Conservation (phyloP, 495 filamentous ascomycete genomes). For the Penicillium longicatenatum region DNA sequence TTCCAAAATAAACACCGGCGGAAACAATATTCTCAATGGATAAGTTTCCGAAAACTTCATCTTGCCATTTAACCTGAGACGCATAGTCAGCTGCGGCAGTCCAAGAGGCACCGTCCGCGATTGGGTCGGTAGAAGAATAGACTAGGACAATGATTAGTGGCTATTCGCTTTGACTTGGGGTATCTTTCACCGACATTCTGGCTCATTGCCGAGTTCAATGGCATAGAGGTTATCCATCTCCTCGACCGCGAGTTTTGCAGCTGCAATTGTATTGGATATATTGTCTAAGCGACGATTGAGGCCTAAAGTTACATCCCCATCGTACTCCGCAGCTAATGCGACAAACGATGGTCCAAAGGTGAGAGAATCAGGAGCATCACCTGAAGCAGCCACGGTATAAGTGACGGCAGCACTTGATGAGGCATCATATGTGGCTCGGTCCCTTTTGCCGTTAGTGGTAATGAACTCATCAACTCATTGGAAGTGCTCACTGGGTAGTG, state of each 20-base stretch:
- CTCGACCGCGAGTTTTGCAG: conserved; percentile 48
- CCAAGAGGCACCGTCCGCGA: conserved; percentile 54
- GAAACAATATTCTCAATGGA: conserved; percentile 49
- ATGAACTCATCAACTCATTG: neutral
- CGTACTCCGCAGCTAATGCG: conserved; percentile 51
- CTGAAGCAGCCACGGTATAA: conserved; percentile 55
- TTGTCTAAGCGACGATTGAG: conserved; percentile 60
- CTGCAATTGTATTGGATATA: conserved; percentile 56
- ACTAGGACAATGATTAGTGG: neutral
- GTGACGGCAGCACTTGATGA: conserved; percentile 51
- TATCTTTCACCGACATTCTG: conserved; percentile 50
- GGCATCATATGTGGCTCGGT: conserved; percentile 57
- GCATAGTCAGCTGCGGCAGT: conserved; percentile 52
- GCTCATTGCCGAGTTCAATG: conserved; percentile 64
- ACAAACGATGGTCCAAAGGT: conserved; percentile 61
- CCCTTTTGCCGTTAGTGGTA: conserved; percentile 23
- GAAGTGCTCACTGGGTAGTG: conserved; percentile 49
- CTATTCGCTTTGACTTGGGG: neutral
- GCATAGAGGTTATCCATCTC: conserved; percentile 54
- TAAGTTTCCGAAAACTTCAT: conserved; percentile 51
- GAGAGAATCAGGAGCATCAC: conserved; percentile 54
- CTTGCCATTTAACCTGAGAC: conserved; percentile 57
- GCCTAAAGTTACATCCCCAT: conserved; percentile 55
- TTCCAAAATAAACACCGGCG: conserved; percentile 59
- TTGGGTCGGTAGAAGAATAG: conserved; percentile 41